phyloP scores from a whole-genome alignment of 352 stramenopile genomes.

The Phytopythium delawarense region DNA sequence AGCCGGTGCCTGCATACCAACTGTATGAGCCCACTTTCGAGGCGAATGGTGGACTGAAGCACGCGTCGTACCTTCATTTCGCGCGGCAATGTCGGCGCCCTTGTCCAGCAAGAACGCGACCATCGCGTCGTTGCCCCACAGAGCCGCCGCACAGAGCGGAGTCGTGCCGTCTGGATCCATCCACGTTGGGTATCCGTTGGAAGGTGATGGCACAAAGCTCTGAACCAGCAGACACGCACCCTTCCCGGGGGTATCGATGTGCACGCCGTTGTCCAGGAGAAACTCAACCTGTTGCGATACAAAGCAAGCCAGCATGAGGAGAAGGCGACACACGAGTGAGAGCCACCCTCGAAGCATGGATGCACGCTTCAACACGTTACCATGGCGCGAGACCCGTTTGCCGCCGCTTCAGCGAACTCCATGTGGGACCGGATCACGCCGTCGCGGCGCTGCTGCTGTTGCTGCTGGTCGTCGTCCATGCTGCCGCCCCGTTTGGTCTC shows the following conservation, averaged over 20 bases:
- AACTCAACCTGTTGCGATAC: slow-evolving; percentile 42
- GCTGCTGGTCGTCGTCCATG: slow-evolving; percentile 19
- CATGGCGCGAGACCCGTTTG: slow-evolving; percentile 59
- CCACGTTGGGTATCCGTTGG: background rate
- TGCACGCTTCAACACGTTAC: slow-evolving; percentile 13
- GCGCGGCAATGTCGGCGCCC: slow-evolving; percentile 39
- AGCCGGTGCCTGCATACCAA: slow-evolving; percentile 35
- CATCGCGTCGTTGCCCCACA: slow-evolving; percentile 68
- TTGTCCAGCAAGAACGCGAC: slow-evolving; percentile 54
- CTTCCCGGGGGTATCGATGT: slow-evolving; percentile 47
- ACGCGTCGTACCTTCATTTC: slow-evolving; percentile 46
- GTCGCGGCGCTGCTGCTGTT: slow-evolving; percentile 28
- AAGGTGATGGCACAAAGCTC: background rate
- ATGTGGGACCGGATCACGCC: slow-evolving; percentile 58
- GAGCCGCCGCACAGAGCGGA: slow-evolving; percentile 46
- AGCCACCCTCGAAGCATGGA: background rate
- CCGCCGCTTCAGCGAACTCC: slow-evolving; percentile 55
- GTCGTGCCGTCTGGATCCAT: slow-evolving; percentile 49
- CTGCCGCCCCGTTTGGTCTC: slow-evolving; percentile 1
- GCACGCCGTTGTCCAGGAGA: slow-evolving; percentile 43
- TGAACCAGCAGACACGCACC: slow-evolving; percentile 15
- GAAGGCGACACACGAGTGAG: background rate
- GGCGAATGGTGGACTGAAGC: background rate
- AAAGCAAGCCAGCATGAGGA: background rate
- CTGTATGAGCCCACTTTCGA: background rate